phyloP scores from a whole-genome alignment of 73 alveolate species.

The Stentor coeruleus region DNA sequence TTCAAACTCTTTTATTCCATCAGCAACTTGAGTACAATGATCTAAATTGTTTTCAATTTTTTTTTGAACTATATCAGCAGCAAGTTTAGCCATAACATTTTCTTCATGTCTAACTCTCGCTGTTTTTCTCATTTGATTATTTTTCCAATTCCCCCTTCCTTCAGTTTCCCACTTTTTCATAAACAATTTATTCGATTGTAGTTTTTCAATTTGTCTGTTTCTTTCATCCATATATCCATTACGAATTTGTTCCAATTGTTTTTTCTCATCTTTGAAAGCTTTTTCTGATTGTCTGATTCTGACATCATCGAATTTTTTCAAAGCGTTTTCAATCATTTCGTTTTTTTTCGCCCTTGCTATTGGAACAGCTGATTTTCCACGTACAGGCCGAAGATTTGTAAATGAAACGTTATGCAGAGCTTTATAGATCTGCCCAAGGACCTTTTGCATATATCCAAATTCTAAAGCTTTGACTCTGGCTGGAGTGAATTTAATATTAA shows the following conservation, averaged over 20 bases:
- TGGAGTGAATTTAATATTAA: background rate
- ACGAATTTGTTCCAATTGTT: slow-evolving; percentile 31
- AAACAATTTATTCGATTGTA: slow-evolving; percentile 48
- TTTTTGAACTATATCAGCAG: slow-evolving; percentile 33
- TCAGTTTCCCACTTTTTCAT: slow-evolving; percentile 58
- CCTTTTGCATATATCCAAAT: background rate
- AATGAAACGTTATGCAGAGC: background rate
- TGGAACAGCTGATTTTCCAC: background rate
- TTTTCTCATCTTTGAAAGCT: slow-evolving; percentile 40
- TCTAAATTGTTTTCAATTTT: slow-evolving; percentile 34
- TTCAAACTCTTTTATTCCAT: slow-evolving; percentile 47
- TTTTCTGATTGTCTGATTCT: slow-evolving; percentile 30
- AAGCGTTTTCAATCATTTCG: background rate
- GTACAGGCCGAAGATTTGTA: background rate
- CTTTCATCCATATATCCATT: slow-evolving; percentile 35
- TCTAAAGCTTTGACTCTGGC: background rate
- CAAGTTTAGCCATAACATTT: slow-evolving; percentile 37
- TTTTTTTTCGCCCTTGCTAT: background rate
- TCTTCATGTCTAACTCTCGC: slow-evolving; percentile 33
- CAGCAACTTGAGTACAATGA: slow-evolving; percentile 38
- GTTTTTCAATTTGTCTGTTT: slow-evolving; percentile 28
- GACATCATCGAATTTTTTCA: slow-evolving; percentile 46
- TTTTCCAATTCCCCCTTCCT: slow-evolving; percentile 53
- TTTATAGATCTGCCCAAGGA: background rate
- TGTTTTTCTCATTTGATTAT: slow-evolving; percentile 21